phyloP scores from a whole-genome alignment of 2,329 filamentous ascomycete species.

The Hymenoscyphus occultus region DNA sequence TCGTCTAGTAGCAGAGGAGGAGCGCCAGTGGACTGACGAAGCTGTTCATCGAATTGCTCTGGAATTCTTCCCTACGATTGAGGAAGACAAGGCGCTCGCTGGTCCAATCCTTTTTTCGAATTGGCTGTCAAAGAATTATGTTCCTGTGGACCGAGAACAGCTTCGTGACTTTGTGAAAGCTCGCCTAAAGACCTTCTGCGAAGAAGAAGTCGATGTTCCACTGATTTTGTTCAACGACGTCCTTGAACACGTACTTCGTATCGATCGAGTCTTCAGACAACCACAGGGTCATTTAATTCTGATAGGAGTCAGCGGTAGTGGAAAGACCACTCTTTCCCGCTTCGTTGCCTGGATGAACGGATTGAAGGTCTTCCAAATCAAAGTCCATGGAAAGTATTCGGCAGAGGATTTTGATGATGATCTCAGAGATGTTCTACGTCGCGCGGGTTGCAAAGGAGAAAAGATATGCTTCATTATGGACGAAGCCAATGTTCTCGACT shows the following conservation, averaged over 20 bases:
- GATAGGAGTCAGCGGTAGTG: slow-evolving; percentile 96
- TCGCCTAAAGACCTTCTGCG: slow-evolving; percentile 94
- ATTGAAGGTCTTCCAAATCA: slow-evolving; percentile 98
- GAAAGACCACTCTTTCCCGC: slow-evolving; percentile 95
- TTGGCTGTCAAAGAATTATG: slow-evolving; percentile 98
- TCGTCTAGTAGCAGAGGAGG: slow-evolving; percentile 89
- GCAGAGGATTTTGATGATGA: slow-evolving; percentile 99
- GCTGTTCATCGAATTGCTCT: slow-evolving; percentile 81
- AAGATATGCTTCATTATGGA: slow-evolving; percentile 99
- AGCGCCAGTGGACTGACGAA: slow-evolving; percentile 92
- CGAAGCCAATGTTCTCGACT: slow-evolving; percentile 96
- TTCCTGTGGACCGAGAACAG: slow-evolving; percentile 92
- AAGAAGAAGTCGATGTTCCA: slow-evolving; percentile 98
- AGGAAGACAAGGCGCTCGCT: slow-evolving; percentile 82
- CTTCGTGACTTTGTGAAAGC: slow-evolving; percentile 97
- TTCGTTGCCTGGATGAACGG: slow-evolving; percentile 99
- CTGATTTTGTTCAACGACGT: slow-evolving; percentile 99
- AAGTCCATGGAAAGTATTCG: slow-evolving; percentile 98
- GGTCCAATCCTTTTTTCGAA: slow-evolving; percentile 98
- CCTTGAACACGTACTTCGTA: slow-evolving; percentile 93
- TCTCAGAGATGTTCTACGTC: slow-evolving; percentile 84
- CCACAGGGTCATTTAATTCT: slow-evolving; percentile 97
- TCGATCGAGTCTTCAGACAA: slow-evolving; percentile 97
- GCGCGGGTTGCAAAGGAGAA: slow-evolving; percentile 95
- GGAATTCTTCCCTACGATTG: slow-evolving; percentile 92